Base-by-base conservation (phyloP, 306 rosid genomes). In the Sesbania bispinosa region DNA sequence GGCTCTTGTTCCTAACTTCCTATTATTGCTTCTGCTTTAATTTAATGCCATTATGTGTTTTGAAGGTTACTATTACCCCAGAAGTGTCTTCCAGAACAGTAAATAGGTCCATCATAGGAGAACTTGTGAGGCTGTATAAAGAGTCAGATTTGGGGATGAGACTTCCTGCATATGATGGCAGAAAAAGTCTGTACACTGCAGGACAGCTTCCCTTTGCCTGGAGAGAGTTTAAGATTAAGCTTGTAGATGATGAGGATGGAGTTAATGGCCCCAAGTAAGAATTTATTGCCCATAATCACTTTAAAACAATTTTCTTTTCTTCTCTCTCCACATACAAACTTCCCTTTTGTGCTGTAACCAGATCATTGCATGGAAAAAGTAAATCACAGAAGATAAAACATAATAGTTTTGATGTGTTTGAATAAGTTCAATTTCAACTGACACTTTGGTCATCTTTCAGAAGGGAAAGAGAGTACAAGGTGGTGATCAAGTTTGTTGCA, bases 131-230 rank as follows among this genome's bases (percentile, higher is more conserved):
- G 60, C 63, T 87, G 81, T 83, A 92, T 75, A 86, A 73, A 77
- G 96, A 87, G 68, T 79, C 96, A 77, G 96, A 92, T 69, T 52
- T 92, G 32, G 98, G 92, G 64, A 88, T 69, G 90, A 87, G 96
- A 77, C 92, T 92, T 23, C 98, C 96, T 46, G 98, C 96, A 21
- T 92, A 89, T 82, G 98, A 92, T 83, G 98, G 98, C 78, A 83
- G 98, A 67, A 92, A 87, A 86, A 90, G 96, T 71, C 80, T 92
- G 78, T 92, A 92, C 87, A 89, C 96, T 14, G 98, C 98, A 74
- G 98, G 98, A 58, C 94, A 86, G 86, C 92, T 92, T 65, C 97
- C 97, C 70, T 92, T 92, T 83, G 72, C 79, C 36, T 78, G 87
- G 88, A 89, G 84, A 83, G 97, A 87, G 85, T 89, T 92, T 75